These are phyloP conservation scores for Ganoderma boninense DNA, from an alignment of 1,284 basidiomycete species.

Conservation along the genomic window DNA sequence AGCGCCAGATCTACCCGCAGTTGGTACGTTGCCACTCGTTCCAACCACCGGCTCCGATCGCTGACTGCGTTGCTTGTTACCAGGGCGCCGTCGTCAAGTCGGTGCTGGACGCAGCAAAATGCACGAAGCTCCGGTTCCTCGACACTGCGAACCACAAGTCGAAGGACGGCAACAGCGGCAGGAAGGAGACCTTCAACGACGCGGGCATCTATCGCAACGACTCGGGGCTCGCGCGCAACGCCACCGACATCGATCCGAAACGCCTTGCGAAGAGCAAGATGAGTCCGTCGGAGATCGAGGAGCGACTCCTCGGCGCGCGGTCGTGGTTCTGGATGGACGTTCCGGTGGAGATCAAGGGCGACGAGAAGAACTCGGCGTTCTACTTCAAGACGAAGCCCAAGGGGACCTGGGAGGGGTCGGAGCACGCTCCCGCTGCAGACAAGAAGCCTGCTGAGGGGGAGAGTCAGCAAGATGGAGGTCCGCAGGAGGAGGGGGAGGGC, in stretches of 20 bases:
- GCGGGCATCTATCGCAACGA: not conserved
- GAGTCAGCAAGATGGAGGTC: not conserved
- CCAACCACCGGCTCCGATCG: not conserved
- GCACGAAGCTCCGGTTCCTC: too few relatives aligned
- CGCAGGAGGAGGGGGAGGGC: not conserved
- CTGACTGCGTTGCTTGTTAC: not conserved
- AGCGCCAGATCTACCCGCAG: not conserved
- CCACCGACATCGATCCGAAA: not conserved
- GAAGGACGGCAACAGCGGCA: not conserved
- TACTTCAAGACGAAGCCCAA: not conserved
- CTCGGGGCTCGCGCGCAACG: not conserved
- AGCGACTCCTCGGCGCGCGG: not conserved
- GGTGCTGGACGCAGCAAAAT: not conserved
- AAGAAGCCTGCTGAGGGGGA: not conserved
- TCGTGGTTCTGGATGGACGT: conserved; percentile 8
- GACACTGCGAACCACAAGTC: not conserved
- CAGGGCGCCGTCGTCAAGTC: not conserved
- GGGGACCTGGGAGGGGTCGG: not conserved
- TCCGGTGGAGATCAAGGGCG: not conserved
- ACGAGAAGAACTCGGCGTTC: not conserved
- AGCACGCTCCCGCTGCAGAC: not conserved
- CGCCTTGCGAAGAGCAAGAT: not conserved
- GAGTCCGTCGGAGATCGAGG: not conserved
- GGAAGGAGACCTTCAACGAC: not conserved
- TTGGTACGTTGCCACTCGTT: not conserved